These are phyloP conservation scores for Trichoderma simmonsii DNA, from an alignment of 2,329 filamentous ascomycete species.

Conservation along the genomic window DNA sequence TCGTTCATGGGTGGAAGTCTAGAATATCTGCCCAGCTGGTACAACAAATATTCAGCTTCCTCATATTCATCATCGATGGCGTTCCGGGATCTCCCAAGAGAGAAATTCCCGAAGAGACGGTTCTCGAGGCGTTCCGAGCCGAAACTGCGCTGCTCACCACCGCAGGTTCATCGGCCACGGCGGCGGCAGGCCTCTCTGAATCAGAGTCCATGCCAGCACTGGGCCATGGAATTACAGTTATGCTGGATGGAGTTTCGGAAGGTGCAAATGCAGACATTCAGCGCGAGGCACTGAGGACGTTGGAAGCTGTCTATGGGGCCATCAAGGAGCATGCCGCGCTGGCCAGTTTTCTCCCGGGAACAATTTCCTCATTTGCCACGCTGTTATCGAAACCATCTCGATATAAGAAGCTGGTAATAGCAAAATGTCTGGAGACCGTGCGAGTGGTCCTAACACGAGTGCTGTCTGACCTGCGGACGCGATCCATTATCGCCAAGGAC, in stretches of 20 bases:
- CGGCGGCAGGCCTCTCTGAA: slow-evolving; percentile 50
- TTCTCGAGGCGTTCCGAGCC: slow-evolving; percentile 66
- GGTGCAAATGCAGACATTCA: slow-evolving; percentile 67
- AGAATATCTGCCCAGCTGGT: slow-evolving; percentile 69
- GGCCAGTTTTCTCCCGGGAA: slow-evolving; percentile 83
- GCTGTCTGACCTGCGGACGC: slow-evolving; percentile 55
- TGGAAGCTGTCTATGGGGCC: slow-evolving; percentile 59
- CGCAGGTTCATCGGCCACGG: slow-evolving; percentile 48
- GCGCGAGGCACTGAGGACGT: slow-evolving; percentile 61
- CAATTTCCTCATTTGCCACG: slow-evolving; percentile 76
- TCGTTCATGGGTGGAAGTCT: slow-evolving; percentile 74
- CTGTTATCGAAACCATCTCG: slow-evolving; percentile 66
- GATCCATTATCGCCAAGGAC: slow-evolving; percentile 41
- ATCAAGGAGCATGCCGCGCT: slow-evolving; percentile 72
- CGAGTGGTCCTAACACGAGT: slow-evolving; percentile 52
- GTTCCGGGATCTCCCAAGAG: slow-evolving; percentile 52
- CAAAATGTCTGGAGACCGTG: slow-evolving; percentile 58
- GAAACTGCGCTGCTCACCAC: slow-evolving; percentile 64
- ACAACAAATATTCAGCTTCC: slow-evolving; percentile 79
- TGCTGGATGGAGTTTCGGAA: slow-evolving; percentile 70
- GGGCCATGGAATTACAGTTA: slow-evolving; percentile 76
- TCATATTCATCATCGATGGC: slow-evolving; percentile 77
- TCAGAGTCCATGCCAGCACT: slow-evolving; percentile 69
- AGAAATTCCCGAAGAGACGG: slow-evolving; percentile 67
- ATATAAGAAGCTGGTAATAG: slow-evolving; percentile 57